These are phyloP conservation scores for Acanthamoeba healyi DNA, from an alignment of 208 protist species.

Conservation along the genomic window DNA sequence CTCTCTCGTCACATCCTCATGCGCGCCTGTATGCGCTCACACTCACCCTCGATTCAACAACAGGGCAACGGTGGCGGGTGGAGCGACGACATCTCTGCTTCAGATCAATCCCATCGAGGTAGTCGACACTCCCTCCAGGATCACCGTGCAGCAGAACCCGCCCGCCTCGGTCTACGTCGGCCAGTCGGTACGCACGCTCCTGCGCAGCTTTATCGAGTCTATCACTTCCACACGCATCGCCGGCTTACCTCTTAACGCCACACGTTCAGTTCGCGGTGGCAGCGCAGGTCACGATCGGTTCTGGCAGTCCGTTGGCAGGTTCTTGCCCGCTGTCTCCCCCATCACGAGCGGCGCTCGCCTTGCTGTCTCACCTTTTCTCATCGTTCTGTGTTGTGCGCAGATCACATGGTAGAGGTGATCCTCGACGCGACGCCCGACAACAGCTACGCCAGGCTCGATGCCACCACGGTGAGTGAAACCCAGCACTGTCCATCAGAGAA, in stretches of 20 bases:
- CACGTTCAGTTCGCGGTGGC: background rate
- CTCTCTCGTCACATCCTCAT: no score
- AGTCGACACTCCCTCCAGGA: background rate
- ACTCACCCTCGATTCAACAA: background rate
- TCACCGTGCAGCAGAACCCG: background rate
- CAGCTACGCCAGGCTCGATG: conserved; percentile 31
- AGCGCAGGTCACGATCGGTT: conserved; percentile 27
- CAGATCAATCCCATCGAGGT: conserved; percentile 15
- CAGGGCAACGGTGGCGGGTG: background rate
- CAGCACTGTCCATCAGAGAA: background rate
- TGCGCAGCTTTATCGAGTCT: no score
- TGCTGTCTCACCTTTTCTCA: background rate
- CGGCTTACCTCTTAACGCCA: background rate
- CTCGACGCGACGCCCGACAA: background rate
- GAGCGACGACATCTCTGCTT: background rate
- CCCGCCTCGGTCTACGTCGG: conserved; percentile 25
- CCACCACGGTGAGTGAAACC: background rate
- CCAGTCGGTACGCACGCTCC: conserved; percentile 35
- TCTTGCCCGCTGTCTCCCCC: no score
- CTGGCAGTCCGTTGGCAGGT: conserved; percentile 50
- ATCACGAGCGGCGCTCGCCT: no score
- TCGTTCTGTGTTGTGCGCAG: background rate
- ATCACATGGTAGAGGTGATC: background rate
- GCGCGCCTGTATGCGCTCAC: background rate
- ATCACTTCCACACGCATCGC: background rate